Evolutionary conservation across 2,329 filamentous ascomycete species (phyloP).

Genomic region (Sclerotinia trifoliorum): DNA sequence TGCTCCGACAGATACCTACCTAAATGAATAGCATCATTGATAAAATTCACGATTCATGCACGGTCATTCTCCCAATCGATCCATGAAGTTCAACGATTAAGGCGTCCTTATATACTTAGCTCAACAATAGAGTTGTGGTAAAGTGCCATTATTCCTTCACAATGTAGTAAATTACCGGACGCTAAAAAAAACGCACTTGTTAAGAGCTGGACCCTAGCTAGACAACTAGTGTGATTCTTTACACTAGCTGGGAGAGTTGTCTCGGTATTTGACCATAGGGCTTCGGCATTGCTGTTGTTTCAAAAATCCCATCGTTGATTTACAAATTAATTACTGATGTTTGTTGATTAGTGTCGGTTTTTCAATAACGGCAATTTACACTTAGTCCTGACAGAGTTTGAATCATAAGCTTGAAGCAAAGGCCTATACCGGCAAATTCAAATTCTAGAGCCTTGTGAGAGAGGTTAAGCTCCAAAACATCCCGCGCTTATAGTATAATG

Average conservation of each 20-base stretch:
- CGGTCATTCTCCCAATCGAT: background rate
- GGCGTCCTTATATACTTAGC: too few relatives aligned
- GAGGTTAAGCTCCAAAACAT: too few relatives aligned
- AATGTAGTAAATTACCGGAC: background rate
- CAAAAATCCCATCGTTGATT: background rate
- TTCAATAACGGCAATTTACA: background rate
- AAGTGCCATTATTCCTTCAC: background rate
- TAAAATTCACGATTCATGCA: background rate
- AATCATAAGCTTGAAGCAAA: background rate
- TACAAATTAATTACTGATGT: background rate
- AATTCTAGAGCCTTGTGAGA: background rate
- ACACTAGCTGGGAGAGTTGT: background rate
- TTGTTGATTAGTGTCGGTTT: background rate
- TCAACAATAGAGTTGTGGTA: background rate
- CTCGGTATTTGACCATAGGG: background rate
- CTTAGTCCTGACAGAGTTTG: background rate
- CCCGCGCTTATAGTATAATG: background rate
- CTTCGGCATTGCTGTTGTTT: background rate
- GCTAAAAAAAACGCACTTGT: too few relatives aligned
- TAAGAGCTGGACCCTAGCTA: background rate
- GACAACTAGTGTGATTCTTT: background rate
- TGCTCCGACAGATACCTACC: background rate
- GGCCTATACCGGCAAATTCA: background rate
- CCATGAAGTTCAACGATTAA: too few relatives aligned
- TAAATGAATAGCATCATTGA: background rate